Conservation (phyloP, 495 filamentous ascomycete species). For the Niebla homalea region DNA sequence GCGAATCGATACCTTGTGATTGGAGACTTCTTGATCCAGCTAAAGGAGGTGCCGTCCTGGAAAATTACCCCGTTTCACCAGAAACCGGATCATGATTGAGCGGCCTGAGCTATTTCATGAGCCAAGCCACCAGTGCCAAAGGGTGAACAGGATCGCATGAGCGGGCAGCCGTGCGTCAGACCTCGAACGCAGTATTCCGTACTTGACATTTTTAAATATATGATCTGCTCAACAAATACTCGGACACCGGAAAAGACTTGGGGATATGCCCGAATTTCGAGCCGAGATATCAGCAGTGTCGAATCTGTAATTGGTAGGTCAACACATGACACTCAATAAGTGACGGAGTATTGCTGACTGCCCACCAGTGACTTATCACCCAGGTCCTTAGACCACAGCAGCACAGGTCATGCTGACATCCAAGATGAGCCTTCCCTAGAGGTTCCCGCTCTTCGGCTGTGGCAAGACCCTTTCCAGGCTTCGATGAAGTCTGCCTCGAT, state of each 20-base stretch:
- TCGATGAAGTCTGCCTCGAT: neutral
- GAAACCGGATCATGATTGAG: neutral
- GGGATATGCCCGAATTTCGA: no score
- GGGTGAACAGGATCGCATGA: neutral
- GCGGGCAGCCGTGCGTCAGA: neutral
- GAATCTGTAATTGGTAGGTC: no score
- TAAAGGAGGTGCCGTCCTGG: conserved; percentile 61
- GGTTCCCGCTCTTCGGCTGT: neutral
- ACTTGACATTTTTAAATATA: neutral
- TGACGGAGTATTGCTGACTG: no score
- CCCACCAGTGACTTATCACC: no score
- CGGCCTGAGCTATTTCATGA: neutral
- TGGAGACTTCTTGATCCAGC: conserved; percentile 85
- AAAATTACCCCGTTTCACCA: neutral
- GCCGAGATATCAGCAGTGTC: no score
- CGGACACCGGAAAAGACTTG: no score
- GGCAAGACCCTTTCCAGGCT: neutral
- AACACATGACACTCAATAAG: no score
- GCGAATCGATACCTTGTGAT: conserved; percentile 58
- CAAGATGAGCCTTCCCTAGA: no score
- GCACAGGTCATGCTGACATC: no score
- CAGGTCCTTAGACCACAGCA: no score
- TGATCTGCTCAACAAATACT: no score
- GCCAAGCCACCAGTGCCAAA: neutral
- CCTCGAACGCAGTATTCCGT: neutral